A percentile compares a stretch with the other conserved stretches of the same genome.
Conservation (phyloP, 305 asterid genomes). For the Fraxinus dipetala region DNA sequence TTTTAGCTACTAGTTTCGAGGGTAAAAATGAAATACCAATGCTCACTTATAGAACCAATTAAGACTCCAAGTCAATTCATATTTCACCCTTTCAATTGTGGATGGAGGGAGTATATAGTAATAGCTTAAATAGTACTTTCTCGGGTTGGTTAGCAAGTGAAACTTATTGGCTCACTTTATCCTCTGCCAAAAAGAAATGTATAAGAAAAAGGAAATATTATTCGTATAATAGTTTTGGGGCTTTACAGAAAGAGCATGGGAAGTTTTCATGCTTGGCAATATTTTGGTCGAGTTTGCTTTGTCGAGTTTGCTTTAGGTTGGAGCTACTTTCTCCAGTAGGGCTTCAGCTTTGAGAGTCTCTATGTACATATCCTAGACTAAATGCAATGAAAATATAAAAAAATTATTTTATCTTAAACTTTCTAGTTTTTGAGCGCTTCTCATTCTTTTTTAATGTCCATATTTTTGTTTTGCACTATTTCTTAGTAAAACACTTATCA, state of each 20-base stretch:
- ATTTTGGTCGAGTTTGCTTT: slow-evolving; percentile 4
- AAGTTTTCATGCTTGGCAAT: neutral
- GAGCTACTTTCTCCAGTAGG: slow-evolving; percentile 3
- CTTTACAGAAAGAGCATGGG: neutral
- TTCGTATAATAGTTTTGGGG: neutral
- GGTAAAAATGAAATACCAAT: neutral
- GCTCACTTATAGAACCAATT: neutral
- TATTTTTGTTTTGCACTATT: neutral
- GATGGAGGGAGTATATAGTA: neutral
- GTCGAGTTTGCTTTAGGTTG: neutral
- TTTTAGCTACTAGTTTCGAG: neutral
- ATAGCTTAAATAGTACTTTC: neutral
- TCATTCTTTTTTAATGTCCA: neutral
- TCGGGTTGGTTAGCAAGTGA: slow-evolving; percentile 19
- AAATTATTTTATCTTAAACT: neutral
- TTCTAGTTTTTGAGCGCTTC: neutral
- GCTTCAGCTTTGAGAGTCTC: slow-evolving; percentile 14
- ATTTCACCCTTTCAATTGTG: neutral
- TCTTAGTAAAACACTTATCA: neutral
- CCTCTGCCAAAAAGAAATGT: slow-evolving; percentile 10
- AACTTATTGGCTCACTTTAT: slow-evolving; percentile 6
- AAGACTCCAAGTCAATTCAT: neutral
- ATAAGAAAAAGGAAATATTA: neutral
- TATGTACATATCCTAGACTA: slow-evolving; percentile 13
- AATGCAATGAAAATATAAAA: slow-evolving; percentile 4